Evolutionary conservation across 768 basidiomycete genomes (phyloP), one percentile per base, ranked within the genome.

Genomic region (Boletus rubroflammeus): DNA sequence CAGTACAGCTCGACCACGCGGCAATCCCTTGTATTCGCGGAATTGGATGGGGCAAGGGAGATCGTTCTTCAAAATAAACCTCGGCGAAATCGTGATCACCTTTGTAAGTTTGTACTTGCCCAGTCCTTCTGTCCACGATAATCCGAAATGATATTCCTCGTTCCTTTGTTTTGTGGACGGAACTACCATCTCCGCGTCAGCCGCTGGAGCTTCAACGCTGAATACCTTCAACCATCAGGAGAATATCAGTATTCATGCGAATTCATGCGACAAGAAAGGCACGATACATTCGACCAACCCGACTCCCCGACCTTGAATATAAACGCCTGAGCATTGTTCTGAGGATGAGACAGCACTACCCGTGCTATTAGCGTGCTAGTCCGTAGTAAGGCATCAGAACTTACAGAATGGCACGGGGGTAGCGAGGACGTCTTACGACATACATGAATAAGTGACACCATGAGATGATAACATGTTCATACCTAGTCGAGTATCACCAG

Each of bases 51-150:
- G 64, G 47, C 82, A 81, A 5, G 75, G 57, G 35, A 93, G 78
- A 56, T 84, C 79, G 72, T 98, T 99, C 71, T 86, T 90, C 61
- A 98, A 71, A 58, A 98, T 74, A 75, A 94, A 98, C 43, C 97
- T 84, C 26, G 97, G 97, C 8, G 90, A 78, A 35, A 98, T 74
- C 0, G 90, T 95, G 59, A 99, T 85, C 60, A 98, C 87, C 73
- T 98, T 98, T 26, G 88, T 88, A 32, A 98, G 75, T 67, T 98
- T 98, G 71, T 98, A 98, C 76, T 97, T 98, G 34, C 97, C 97
- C n/a, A 86, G 75, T 2, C 95, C 97, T 70, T 96, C 94, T 17
- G 82, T 79, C 83, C 95, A 98, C 5, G 93, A 95, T 36, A 99
- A 62, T 2, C 96, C 97, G 43, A 91, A 71, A 66, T 94, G 90